These are phyloP conservation scores for Boletus sp. DNA, from an alignment of 768 basidiomycete species.

Conservation along the genomic window DNA sequence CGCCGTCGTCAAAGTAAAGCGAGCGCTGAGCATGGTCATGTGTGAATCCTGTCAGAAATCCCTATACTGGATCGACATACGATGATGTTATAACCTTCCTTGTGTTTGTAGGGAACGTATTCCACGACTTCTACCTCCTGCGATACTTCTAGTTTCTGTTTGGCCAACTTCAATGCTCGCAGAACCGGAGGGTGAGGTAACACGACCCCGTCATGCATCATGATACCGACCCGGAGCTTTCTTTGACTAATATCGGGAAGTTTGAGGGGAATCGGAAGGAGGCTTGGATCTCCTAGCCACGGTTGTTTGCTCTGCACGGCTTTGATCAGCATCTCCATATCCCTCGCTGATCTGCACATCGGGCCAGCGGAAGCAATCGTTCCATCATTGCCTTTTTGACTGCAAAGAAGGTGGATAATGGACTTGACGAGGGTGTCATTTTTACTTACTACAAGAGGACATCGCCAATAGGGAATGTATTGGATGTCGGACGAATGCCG, in stretches of 20 bases:
- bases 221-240: slow-evolving; percentile 29
- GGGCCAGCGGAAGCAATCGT: slow-evolving; percentile 15
- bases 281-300: slow-evolving; percentile 39
- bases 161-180: slow-evolving; percentile 39
- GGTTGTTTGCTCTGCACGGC: slow-evolving; percentile 34
- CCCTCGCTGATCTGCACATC: slow-evolving; percentile 29
- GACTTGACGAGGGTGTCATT: not conserved
- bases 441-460: slow-evolving; percentile 21
- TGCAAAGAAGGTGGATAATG: slow-evolving; percentile 10
- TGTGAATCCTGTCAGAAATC: not conserved
- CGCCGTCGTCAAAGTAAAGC: slow-evolving; percentile 42
- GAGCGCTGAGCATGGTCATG: slow-evolving; percentile 23
- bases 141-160: slow-evolving; percentile 35
- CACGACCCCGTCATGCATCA: slow-evolving; percentile 37
- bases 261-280: slow-evolving; percentile 29
- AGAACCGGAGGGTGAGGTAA: slow-evolving; percentile 41
- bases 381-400: slow-evolving; percentile 29
- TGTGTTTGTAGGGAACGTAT: slow-evolving; percentile 38
- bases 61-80: slow-evolving; percentile 10
- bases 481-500: slow-evolving; percentile 39
- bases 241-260: slow-evolving; percentile 26
- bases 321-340: slow-evolving; percentile 22
- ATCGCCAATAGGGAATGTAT: slow-evolving; percentile 26
- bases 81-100: slow-evolving; percentile 33
- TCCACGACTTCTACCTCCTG: slow-evolving; percentile 36